Conservation (phyloP, 306 rosid species). For the Sophora flavescens region DNA sequence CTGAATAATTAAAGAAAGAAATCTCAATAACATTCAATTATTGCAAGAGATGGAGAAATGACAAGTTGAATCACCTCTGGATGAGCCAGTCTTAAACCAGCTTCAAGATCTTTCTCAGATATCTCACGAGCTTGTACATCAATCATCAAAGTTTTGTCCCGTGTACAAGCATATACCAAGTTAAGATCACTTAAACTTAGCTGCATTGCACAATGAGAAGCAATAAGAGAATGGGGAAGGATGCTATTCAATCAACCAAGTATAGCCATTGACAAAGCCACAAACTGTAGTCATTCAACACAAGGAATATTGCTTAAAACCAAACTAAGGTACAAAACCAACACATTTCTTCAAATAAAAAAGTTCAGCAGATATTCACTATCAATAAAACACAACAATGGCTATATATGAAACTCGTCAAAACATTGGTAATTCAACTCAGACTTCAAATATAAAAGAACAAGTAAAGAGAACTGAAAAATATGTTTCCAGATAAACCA, state of each 20-base stretch:
- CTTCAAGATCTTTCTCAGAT: constrained; percentile 87
- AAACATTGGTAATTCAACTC: constrained; percentile 10
- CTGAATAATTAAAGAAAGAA: constrained; percentile 54
- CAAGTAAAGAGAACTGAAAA: not conserved
- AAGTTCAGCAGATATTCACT: not conserved
- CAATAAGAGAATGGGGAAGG: constrained; percentile 42
- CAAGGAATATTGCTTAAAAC: constrained; percentile 7
- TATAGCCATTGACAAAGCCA: not conserved
- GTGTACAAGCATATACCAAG: constrained; percentile 92
- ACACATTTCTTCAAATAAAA: constrained; percentile 13
- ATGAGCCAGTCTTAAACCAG: constrained; percentile 93
- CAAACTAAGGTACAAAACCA: constrained; percentile 11
- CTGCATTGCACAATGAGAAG: constrained; percentile 59
- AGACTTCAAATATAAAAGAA: constrained; percentile 6
- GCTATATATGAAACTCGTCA: not conserved
- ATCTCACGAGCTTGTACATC: constrained; percentile 97
- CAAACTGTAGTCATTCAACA: constrained; percentile 8
- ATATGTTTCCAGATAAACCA: constrained; percentile 6
- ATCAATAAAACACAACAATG: constrained; percentile 23
- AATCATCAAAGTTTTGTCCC: constrained; percentile 95
- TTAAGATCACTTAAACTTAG: constrained; percentile 90
- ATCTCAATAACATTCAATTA: constrained; percentile 47
- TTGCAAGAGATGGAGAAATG: constrained; percentile 4
- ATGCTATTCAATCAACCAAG: constrained; percentile 31
- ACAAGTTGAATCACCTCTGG: constrained; percentile 71